These are phyloP conservation scores for Yamadazyma kitorensis DNA, from an alignment of 805 yeast genomes.

Conservation along the genomic window DNA sequence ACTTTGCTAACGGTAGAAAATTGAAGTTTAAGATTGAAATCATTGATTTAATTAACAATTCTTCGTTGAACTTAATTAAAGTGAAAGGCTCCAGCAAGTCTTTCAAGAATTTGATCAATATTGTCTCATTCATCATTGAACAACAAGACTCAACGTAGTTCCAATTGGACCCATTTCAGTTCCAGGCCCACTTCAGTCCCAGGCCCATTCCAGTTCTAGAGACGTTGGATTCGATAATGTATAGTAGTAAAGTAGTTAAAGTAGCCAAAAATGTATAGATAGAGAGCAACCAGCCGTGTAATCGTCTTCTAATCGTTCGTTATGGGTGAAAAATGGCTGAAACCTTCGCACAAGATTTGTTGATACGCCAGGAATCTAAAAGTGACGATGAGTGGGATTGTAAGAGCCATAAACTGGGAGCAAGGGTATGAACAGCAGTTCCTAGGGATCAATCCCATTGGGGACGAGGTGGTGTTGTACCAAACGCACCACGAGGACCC, in stretches of 20 bases:
- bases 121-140: constrained; percentile 43
- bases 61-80: constrained; percentile 41
- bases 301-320: too few species aligned
- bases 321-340: too few species aligned
- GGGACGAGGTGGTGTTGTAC: constrained; percentile 74
- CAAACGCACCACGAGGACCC: constrained; percentile 47
- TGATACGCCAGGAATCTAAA: too few species aligned
- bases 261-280: too few species aligned
- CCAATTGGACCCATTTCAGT: too few species aligned
- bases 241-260: too few species aligned
- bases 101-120: constrained; percentile 40
- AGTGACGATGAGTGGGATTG: constrained; percentile 54
- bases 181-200: too few species aligned
- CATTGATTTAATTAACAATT: constrained; percentile 32
- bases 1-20: constrained; percentile 44
- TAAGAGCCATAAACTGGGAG: constrained; percentile 62
- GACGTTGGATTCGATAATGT: too few species aligned
- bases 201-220: too few species aligned
- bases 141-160: too few species aligned
- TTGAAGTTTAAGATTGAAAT: constrained; percentile 46
- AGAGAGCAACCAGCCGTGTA: too few species aligned
- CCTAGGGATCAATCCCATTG: constrained; percentile 69
- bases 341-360: too few species aligned
- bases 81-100: constrained; percentile 46
- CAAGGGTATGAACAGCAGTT: constrained; percentile 53